Evolutionary conservation across 495 filamentous ascomycete species (phyloP).

Genomic region (Hyaloscypha bicolor): DNA sequence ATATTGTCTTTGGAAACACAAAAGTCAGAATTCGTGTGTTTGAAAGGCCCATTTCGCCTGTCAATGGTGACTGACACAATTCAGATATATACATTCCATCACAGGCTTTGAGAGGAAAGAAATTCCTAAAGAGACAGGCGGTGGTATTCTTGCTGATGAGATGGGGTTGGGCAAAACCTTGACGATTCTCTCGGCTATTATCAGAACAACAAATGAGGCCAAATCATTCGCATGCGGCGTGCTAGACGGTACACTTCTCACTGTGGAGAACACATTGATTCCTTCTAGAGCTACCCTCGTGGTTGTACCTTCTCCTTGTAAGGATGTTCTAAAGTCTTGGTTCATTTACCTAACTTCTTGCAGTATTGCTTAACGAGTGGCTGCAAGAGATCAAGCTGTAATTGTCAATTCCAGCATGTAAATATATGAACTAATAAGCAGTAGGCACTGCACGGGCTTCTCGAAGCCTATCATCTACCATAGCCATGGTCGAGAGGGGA

Average conservation of each 20-base stretch:
- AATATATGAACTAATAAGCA: background rate
- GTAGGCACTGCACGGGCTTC: conserved; percentile 18
- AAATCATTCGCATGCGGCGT: conserved; percentile 14
- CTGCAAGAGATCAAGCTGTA: conserved; percentile 21
- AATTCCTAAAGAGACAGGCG: conserved; percentile 35
- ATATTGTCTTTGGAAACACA: conserved; percentile 31
- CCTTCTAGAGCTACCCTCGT: conserved; percentile 71
- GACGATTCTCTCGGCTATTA: conserved; percentile 77
- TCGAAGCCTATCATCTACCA: conserved; percentile 72
- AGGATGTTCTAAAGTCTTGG: background rate
- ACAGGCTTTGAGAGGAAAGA: conserved; percentile 7
- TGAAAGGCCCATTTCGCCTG: background rate
- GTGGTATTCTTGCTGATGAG: conserved; percentile 87
- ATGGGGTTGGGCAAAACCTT: conserved; percentile 95
- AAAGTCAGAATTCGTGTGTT: conserved; percentile 8
- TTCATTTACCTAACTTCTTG: conserved; percentile 2
- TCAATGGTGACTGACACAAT: background rate
- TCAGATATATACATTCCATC: conserved; percentile 16
- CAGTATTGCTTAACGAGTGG: conserved; percentile 23
- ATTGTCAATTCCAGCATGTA: background rate
- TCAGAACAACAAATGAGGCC: conserved; percentile 34
- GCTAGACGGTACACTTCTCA: background rate
- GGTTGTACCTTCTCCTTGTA: conserved; percentile 57
- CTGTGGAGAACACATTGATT: conserved; percentile 19
- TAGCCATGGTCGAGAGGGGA: conserved; percentile 46